Base-by-base conservation (phyloP, 1,284 basidiomycete species). In the Marasmius fiardii region DNA sequence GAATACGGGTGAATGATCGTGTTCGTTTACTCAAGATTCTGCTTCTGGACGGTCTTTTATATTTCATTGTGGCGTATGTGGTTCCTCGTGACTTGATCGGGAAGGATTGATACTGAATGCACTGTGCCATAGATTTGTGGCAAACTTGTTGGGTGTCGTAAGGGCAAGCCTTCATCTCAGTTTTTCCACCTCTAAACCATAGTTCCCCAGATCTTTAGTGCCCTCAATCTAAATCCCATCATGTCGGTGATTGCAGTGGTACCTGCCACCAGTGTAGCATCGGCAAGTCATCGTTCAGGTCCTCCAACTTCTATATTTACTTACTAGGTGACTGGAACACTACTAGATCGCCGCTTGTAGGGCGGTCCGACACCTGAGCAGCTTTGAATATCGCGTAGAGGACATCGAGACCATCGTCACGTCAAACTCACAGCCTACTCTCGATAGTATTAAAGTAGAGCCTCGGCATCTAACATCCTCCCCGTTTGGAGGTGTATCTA, bases 1-100 rank as follows among this genome's bases (percentile, higher is more conserved):
- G 71, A 1, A 33, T 28, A 10, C 7, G 11, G 28, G 4, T 31
- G 47, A 26, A 28, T 8, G 33, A 49, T 7, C 11, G 47, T 23
- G 14, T 26, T 31, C 24, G 31, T 14, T 8, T 49, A 16, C 14
- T 49, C n/a, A 28, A 31, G 16, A 49, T 49, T 11, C 20, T 49
- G 26, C 14, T 49, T n/a, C 10, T 31, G 16, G 47, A 31, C 26
- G 47, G 47, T 16, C 12, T 49, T 26, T 16, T 49, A 16, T 49
- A 49, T 33, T 49, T 49, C 7, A 31, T 49, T 8, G 28, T 49
- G 14, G 23, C 47, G 47, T 49, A 20, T 11, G 47, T 49, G 28
- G 8, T 49, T 11, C 20, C 12, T 31, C 7, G 18, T 28, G n/a
- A 33, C 26, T 31, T 49, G 39, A 1, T 2, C 11, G 16, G 7